phyloP scores from a whole-genome alignment of 805 yeast species.

The Cyberlindnera meyerae region DNA sequence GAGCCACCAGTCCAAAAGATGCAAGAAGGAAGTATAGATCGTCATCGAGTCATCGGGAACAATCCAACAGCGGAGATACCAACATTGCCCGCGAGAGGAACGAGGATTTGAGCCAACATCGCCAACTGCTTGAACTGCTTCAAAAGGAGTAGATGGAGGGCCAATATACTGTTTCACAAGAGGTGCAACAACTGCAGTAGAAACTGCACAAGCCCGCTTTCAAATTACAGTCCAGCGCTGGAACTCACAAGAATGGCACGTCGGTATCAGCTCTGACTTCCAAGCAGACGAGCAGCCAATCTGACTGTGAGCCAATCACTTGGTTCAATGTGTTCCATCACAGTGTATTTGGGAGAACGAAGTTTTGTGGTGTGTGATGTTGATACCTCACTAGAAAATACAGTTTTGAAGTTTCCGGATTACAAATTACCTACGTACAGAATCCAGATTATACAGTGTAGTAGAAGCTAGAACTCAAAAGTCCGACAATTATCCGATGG shows the following conservation, averaged over 20 bases:
- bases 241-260: conserved; percentile 2
- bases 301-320: conserved; percentile 42
- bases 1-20: too few relatives aligned
- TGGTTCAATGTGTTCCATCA: conserved; percentile 50
- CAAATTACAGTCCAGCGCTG: conserved; percentile 6
- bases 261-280: too few relatives aligned
- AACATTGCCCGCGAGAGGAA: conserved; percentile 7
- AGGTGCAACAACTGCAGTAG: background rate
- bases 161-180: too few relatives aligned
- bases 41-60: too few relatives aligned
- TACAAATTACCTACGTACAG: too few relatives aligned
- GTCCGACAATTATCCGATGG: too few relatives aligned
- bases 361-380: conserved; percentile 28
- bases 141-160: too few relatives aligned
- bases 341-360: conserved; percentile 43
- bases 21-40: too few relatives aligned
- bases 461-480: too few relatives aligned
- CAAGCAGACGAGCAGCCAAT: background rate
- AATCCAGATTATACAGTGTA: background rate
- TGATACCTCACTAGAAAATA: too few relatives aligned
- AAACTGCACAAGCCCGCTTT: background rate
- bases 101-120: conserved; percentile 2
- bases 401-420: too few relatives aligned
- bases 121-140: too few relatives aligned
- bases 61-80: background rate